Evolutionary conservation across 1,139 yeast species (phyloP).

Genomic region (Suhomyces wounanorum): DNA sequence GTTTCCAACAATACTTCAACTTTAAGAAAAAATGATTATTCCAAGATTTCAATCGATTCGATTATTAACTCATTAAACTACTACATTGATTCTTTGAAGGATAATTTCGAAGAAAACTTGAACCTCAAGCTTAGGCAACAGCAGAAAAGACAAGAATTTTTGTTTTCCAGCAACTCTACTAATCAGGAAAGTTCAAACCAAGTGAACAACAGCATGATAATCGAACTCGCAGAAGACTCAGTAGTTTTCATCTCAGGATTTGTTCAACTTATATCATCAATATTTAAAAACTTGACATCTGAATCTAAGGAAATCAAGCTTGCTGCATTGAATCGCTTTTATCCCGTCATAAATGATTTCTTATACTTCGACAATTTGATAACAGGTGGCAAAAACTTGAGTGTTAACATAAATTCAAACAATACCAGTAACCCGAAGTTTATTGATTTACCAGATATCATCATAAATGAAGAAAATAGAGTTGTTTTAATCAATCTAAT

Average conservation of each 20-base stretch:
- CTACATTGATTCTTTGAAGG: conserved; percentile 54
- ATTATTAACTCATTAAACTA: conserved; percentile 59
- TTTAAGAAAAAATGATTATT: conserved; percentile 41
- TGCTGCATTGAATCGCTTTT: conserved; percentile 37
- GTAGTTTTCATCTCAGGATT: conserved; percentile 76
- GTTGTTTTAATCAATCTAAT: conserved; percentile 38
- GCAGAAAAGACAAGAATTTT: conserved; percentile 41
- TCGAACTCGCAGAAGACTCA: conserved; percentile 79
- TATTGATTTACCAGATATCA: conserved; percentile 29
- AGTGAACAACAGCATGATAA: conserved; percentile 26
- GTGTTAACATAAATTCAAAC: conserved; percentile 17
- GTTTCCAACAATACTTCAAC: conserved; percentile 27
- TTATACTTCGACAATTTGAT: conserved; percentile 46
- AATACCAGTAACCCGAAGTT: conserved; percentile 20
- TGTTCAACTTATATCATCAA: conserved; percentile 44
- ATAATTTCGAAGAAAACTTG: conserved; percentile 40
- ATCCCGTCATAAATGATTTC: conserved; percentile 39
- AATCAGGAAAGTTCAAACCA: conserved; percentile 20
- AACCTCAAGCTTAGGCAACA: conserved; percentile 32
- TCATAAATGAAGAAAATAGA: conserved; percentile 40
- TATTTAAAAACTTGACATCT: conserved; percentile 33
- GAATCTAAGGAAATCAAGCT: conserved; percentile 33
- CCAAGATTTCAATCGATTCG: conserved; percentile 58
- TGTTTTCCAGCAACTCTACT: conserved; percentile 28
- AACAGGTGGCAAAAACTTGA: conserved; percentile 22